Base-by-base conservation (phyloP, 1,139 yeast genomes). In the Protomyces lactucae-debilis region DNA sequence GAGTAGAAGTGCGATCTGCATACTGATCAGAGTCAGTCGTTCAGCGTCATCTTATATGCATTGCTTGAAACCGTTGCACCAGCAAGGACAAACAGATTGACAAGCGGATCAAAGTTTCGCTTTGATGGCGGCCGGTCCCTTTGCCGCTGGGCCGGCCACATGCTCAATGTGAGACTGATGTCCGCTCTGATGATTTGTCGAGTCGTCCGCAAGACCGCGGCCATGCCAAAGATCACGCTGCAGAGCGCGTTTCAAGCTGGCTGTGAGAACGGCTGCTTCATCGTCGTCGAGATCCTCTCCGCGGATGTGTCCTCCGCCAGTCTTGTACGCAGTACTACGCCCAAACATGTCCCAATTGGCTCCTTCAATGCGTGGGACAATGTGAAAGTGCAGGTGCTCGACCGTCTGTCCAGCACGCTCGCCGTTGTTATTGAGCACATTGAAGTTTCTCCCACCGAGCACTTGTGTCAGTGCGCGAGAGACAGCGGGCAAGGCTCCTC, bases 371-470 rank as follows among this genome's bases (percentile, higher is more conserved):
- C 92, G 92, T 52, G 99, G 99, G 72, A 92, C 92, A 76, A 92
- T 83, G 74, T 92, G 99, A 82, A 92, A 88, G 75, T 92, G 99
- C 66, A 92, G 97, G 75, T 92, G 99, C 72, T 88, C 95, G 67
- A 93, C 97, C 16, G 66, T 68, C 77, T 92, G 98, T 74, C 92
- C 97, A 23, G 98, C 98, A 72, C 91, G 86, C 72, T 88, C 77
- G 52, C 97, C 98, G 71, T 93, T 92, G 80, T 93, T 93, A 35
- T 65, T 97, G 70, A 92, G 80, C 39, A 92, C 76, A 74, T 92
- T 92, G 81, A 91, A 92, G 52, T 97, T 97, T 74, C 84, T 81
- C 71, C 89, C 82, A 6, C 79, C 84, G 37, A 84, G 74, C 2
- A 87, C 88, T 70, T 83, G 80, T 67, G 95, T 89, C 72, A 93